Evolutionary conservation across 768 basidiomycete species (phyloP).

Genomic region (Hemileccinum rubropunctum): DNA sequence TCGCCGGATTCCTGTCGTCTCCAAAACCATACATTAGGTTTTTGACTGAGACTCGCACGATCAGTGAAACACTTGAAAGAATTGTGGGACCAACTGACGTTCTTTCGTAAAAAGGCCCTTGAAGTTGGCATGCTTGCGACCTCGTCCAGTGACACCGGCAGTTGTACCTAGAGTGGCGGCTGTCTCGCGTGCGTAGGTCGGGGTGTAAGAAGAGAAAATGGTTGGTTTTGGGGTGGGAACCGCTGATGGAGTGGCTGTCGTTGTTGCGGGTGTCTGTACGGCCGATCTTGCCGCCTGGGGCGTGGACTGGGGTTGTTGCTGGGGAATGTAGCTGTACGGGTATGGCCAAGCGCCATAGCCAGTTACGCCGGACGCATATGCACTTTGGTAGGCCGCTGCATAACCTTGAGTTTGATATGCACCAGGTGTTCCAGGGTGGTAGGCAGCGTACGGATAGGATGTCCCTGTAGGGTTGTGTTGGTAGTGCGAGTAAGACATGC

Average conservation of each 20-base stretch:
- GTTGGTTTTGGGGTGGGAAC: conserved; percentile 37
- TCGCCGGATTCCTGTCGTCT: conserved; percentile 84
- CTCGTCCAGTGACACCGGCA: conserved; percentile 43
- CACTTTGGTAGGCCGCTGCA: conserved; percentile 39
- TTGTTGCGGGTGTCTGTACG: conserved; percentile 27
- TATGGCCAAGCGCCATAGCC: conserved; percentile 72
- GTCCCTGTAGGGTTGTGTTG: conserved; percentile 43
- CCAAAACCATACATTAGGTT: conserved; percentile 93
- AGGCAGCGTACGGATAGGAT: conserved; percentile 65
- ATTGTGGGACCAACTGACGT: conserved; percentile 44
- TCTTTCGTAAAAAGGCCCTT: conserved; percentile 82
- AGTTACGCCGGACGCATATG: conserved; percentile 64
- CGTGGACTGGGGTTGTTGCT: conserved; percentile 31
- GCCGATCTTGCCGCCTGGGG: conserved; percentile 30
- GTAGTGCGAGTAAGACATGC: conserved; percentile 37
- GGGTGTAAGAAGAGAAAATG: conserved; percentile 57
- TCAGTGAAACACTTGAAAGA: conserved; percentile 4
- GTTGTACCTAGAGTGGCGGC: conserved; percentile 35
- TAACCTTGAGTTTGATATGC: conserved; percentile 51
- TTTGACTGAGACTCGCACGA: conserved; percentile 49
- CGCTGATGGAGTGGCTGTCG: conserved; percentile 31
- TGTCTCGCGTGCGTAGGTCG: conserved; percentile 49
- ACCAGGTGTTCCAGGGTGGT: conserved; percentile 47
- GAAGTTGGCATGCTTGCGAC: conserved; percentile 64
- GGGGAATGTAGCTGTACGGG: conserved; percentile 58